phyloP scores from a whole-genome alignment of 2,329 filamentous ascomycete genomes.

The Penicillium sp. region DNA sequence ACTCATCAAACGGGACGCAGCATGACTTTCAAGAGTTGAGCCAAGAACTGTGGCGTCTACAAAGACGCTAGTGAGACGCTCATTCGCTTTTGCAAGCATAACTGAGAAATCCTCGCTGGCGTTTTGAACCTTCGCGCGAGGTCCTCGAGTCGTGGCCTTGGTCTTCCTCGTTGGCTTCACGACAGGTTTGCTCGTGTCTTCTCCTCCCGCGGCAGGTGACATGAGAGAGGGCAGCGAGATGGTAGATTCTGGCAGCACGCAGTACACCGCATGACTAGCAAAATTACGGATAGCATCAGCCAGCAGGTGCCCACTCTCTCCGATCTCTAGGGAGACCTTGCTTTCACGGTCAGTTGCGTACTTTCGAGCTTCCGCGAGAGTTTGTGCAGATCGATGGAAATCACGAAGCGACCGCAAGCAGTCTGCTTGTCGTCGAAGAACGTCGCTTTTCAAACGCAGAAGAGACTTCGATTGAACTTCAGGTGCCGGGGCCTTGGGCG shows the following conservation, averaged over 20 bases:
- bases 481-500: conserved; percentile 14
- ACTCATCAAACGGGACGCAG: conserved; percentile 39
- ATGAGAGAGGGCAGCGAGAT: conserved; percentile 75
- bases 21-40: conserved; percentile 41
- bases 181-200: conserved; percentile 39
- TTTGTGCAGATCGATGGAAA: conserved; percentile 57
- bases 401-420: conserved; percentile 46
- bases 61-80: conserved; percentile 34
- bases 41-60: conserved; percentile 33
- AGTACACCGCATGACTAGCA: conserved; percentile 77
- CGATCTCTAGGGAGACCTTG: conserved; percentile 54
- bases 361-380: conserved; percentile 46
- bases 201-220: conserved; percentile 28
- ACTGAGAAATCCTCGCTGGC: conserved; percentile 36
- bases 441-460: conserved; percentile 47
- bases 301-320: conserved; percentile 37
- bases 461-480: conserved; percentile 38
- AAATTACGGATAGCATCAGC: conserved; percentile 52
- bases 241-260: conserved; percentile 86
- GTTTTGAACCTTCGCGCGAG: conserved; percentile 28
- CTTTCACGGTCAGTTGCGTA: conserved; percentile 52
- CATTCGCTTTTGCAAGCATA: conserved; percentile 37
- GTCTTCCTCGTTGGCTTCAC: conserved; percentile 26
- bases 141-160: conserved; percentile 27
- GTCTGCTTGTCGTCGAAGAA: conserved; percentile 53